These are phyloP conservation scores for Citrus maxima DNA, from an alignment of 345 rosid species.

Conservation along the genomic window DNA sequence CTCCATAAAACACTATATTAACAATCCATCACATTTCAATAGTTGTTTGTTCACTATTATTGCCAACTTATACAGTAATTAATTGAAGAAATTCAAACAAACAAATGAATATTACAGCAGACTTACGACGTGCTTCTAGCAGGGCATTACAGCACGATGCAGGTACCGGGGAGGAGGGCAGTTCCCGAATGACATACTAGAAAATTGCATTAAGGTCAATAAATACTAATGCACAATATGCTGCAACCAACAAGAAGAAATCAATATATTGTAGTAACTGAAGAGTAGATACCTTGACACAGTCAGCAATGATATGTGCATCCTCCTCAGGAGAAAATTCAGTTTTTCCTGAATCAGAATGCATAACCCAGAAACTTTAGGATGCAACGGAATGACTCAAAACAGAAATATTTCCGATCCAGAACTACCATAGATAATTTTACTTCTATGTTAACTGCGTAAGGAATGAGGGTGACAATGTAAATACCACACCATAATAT, in stretches of 20 bases:
- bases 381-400: not conserved
- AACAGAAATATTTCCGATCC: not conserved
- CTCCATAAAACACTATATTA: not conserved
- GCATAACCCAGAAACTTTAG: conserved; percentile 8
- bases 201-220: conserved; percentile 15
- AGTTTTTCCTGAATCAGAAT: conserved; percentile 59
- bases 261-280: conserved; percentile 6
- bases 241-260: conserved; percentile 4
- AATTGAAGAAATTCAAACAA: not conserved
- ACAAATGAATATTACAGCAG: conserved; percentile 18
- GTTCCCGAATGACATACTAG: conserved; percentile 90
- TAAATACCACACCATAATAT: not conserved
- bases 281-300: conserved; percentile 67
- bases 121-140: conserved; percentile 94
- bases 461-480: not conserved
- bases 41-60: not conserved
- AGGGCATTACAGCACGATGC: conserved; percentile 98
- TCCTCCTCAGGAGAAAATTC: conserved; percentile 75
- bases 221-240: conserved; percentile 20
- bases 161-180: conserved; percentile 99
- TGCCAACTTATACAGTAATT: not conserved
- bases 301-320: conserved; percentile 90
- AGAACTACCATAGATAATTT: conserved; percentile 3
- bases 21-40: not conserved
- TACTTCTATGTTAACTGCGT: conserved; percentile 7